These are phyloP conservation scores for Phylloporus sp. DNA, from an alignment of 768 basidiomycete genomes.

Conservation along the genomic window DNA sequence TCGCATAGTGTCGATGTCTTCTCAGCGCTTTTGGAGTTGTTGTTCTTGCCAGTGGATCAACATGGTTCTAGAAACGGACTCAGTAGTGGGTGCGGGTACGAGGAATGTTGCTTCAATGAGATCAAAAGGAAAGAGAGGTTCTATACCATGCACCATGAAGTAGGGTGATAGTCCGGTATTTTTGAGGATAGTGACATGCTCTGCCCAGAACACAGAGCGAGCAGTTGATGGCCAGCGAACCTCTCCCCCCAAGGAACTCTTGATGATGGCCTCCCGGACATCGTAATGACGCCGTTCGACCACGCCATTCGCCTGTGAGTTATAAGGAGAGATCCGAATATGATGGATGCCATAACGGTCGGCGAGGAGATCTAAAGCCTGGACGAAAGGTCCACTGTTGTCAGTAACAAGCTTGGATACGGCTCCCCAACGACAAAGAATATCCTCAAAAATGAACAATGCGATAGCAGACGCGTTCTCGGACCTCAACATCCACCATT, in stretches of 20 bases:
- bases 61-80: background rate
- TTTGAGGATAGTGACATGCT: background rate
- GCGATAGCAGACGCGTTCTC: no score
- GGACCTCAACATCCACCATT: no score
- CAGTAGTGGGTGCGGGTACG: background rate
- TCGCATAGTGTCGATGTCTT: accelerated
- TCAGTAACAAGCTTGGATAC: background rate
- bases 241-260: conserved; percentile 3
- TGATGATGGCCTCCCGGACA: background rate
- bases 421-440: no score
- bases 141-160: background rate
- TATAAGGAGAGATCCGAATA: background rate
- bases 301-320: background rate
- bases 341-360: background rate
- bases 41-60: background rate
- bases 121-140: background rate
- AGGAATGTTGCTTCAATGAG: background rate
- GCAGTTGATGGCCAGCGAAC: background rate
- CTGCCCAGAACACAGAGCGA: background rate
- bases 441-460: no score
- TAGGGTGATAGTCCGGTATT: background rate
- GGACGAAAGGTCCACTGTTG: background rate
- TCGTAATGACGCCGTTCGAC: background rate
- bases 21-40: background rate
- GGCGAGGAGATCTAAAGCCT: background rate